phyloP scores from a whole-genome alignment of 768 basidiomycete species.

The Artomyces pyxidatus region DNA sequence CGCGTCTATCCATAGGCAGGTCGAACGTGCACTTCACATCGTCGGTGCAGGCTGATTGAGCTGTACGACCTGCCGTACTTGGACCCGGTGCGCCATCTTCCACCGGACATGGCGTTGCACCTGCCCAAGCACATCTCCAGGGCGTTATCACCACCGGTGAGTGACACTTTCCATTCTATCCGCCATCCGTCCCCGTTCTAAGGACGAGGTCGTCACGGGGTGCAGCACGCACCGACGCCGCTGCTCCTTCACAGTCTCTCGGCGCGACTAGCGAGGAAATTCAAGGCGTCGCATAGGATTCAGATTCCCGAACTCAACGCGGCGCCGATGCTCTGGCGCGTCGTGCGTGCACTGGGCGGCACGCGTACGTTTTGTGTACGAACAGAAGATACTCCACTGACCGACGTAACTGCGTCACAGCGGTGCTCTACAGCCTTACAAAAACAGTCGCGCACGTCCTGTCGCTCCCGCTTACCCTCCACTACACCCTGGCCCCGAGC shows the following conservation, averaged over 20 bases:
- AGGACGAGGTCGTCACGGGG: not conserved
- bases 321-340: constrained; percentile 72
- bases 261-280: constrained; percentile 51
- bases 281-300: constrained; percentile 48
- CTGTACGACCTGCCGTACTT: constrained; percentile 74
- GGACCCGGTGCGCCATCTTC: constrained; percentile 57
- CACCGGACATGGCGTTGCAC: constrained; percentile 52
- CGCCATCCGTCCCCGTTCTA: not conserved
- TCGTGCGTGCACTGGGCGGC: constrained; percentile 57
- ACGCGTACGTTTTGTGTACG: constrained; percentile 48
- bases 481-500: constrained; percentile 42
- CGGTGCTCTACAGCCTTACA: constrained; percentile 54
- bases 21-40: not conserved
- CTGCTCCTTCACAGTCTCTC: constrained; percentile 49
- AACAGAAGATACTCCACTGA: constrained; percentile 11
- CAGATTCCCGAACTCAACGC: constrained; percentile 68
- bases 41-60: constrained; percentile 56
- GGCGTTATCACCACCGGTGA: constrained; percentile 65
- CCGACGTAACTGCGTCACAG: constrained; percentile 27
- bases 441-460: constrained; percentile 51
- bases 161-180: too few relatives aligned
- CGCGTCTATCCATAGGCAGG: constrained; percentile 18
- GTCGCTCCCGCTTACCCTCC: constrained; percentile 52
- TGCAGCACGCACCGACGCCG: constrained; percentile 53
- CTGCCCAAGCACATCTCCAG: constrained; percentile 62